Evolutionary conservation across 2,329 filamentous ascomycete genomes (phyloP), one percentile per base, ranked within the genome.

Genomic region (Ophiocordyceps camponoti-floridani): DNA sequence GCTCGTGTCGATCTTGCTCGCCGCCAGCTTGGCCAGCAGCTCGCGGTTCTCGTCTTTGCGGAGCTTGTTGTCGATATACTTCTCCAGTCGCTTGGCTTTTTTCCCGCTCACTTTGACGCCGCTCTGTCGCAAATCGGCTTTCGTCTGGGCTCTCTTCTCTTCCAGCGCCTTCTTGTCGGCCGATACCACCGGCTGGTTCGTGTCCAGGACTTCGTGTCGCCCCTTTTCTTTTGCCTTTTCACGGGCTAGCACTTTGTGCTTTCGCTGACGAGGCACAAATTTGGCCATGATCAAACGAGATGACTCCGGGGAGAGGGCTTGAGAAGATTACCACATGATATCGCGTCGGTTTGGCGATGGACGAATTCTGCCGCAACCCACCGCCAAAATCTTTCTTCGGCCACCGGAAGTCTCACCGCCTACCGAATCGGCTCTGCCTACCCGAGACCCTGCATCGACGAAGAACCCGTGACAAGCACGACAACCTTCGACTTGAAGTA

Each of bases 41-140:
- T 79, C 82, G 27, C 84, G 70, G 55, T 85, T 94, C 61, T 96
- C 89, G 57, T 98, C 91, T 61, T 94, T 95, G 61, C 80, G 84
- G 41, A 98, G 68, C 70, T 98, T 98, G 47, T 75, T 91, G 55
- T 96, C 88, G 51, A 81, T 78, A 56, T 80, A 81, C 55, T 81
- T 81, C 49, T 80, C 77, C 37, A 81, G 57, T 2, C 77, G 69
- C 62, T 81, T 80, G 6, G 76, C 73, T 58, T 81, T 81, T 56
- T 81, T 79, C 47, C 73, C 67, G 54, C 67, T 78, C 56, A 79
- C 66, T 54, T 78, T 77, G 41, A 58, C 53, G 1, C 68, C 70
- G 44, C 73, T 64, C 23, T 66, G 58, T 45, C 61, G 64, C 46
- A 79, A 55, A 49, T 78, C 68, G 19, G 70, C 67, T 47, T 70